A percentile compares a stretch with the other conserved stretches of the same genome.
Evolutionary conservation across 2,329 filamentous ascomycete species (phyloP).

Genomic region (Sporothrix curviconia): DNA sequence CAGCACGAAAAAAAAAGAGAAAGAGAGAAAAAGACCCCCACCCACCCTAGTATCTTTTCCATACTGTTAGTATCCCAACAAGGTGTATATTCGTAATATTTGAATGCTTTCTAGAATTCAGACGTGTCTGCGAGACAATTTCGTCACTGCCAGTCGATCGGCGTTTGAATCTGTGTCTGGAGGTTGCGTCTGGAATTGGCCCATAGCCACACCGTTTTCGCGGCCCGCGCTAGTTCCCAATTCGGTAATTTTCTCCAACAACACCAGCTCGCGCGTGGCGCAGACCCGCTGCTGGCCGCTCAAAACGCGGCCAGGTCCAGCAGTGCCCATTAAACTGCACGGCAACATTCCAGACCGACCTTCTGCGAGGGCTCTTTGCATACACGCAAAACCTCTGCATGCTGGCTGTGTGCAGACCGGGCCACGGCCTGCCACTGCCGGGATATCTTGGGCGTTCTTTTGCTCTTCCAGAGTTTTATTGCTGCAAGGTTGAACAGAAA

Average conservation of each 20-base stretch:
- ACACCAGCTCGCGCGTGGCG: background rate
- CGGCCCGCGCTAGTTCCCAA: slow-evolving; percentile 6
- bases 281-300: background rate
- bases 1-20: background rate
- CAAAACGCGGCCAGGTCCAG: background rate
- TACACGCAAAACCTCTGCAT: slow-evolving; percentile 2
- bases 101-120: background rate
- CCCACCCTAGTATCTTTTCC: background rate
- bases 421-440: too few relatives aligned
- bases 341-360: too few relatives aligned
- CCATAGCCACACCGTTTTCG: slow-evolving; percentile 6
- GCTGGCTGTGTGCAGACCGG: too few relatives aligned
- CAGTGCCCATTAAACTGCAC: too few relatives aligned
- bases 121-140: too few relatives aligned
- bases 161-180: too few relatives aligned
- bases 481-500: too few relatives aligned
- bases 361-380: too few relatives aligned
- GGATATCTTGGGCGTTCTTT: too few relatives aligned
- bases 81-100: background rate
- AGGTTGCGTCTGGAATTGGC: background rate
- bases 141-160: too few relatives aligned
- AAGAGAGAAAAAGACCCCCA: background rate
- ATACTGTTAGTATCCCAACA: background rate
- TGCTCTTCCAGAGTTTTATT: too few relatives aligned
- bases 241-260: slow-evolving; percentile 1